Percentiles rank a stretch among this genome's conserved stretches.
Evolutionary conservation across 2,329 filamentous ascomycete genomes (phyloP).

Genomic region (Penicillium concentricum): DNA sequence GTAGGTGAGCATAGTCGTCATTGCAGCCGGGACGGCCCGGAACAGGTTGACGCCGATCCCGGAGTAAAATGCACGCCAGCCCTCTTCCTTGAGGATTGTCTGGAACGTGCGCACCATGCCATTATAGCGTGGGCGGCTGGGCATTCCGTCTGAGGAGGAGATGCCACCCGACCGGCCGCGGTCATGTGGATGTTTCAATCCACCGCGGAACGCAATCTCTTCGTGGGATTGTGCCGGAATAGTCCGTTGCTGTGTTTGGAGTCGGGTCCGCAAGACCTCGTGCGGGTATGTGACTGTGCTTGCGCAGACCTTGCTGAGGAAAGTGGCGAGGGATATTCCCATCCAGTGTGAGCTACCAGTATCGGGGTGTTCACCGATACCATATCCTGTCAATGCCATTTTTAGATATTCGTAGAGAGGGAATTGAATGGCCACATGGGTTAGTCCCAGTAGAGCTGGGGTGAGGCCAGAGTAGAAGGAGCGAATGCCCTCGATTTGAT

Average conservation of each 20-base stretch:
- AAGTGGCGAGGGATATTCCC: conserved; percentile 82
- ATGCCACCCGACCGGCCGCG: conserved; percentile 43
- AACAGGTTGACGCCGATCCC: conserved; percentile 98
- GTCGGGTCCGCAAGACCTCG: conserved; percentile 86
- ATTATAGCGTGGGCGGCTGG: conserved; percentile 60
- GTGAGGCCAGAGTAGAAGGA: conserved; percentile 96
- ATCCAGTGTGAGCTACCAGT: conserved; percentile 69
- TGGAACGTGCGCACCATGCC: conserved; percentile 79
- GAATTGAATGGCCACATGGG: conserved; percentile 96
- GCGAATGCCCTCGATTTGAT: conserved; percentile 77
- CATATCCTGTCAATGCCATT: conserved; percentile 81
- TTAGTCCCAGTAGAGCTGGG: conserved; percentile 84
- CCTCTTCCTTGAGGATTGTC: conserved; percentile 85
- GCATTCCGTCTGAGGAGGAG: conserved; percentile 58
- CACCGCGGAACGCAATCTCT: conserved; percentile 50
- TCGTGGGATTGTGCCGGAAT: conserved; percentile 47
- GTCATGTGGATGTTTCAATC: conserved; percentile 43
- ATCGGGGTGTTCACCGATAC: conserved; percentile 72
- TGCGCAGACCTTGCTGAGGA: conserved; percentile 90
- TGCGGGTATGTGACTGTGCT: conserved; percentile 96
- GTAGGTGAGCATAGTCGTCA: conserved; percentile 96
- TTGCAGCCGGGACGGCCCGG: conserved; percentile 88
- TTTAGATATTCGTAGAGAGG: conserved; percentile 94
- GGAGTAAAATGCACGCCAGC: conserved; percentile 94
- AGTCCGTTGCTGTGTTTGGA: conserved; percentile 88